These are phyloP conservation scores for Ambrosia trifida DNA, from an alignment of 129 eudicot genomes.

Conservation along the genomic window DNA sequence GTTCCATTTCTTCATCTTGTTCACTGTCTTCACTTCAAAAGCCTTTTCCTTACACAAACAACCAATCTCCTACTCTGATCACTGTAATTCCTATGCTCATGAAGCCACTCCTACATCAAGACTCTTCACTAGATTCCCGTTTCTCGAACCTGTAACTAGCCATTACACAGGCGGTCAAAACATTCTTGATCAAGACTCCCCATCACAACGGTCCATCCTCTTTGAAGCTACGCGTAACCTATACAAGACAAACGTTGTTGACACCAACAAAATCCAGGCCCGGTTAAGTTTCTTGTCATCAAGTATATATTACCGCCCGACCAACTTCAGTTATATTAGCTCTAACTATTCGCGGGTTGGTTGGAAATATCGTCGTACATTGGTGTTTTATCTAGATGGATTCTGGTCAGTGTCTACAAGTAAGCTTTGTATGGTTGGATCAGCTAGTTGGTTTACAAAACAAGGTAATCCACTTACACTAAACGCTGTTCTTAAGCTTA, in stretches of 20 bases:
- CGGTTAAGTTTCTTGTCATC: constrained; percentile 28
- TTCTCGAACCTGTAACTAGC: constrained; percentile 30
- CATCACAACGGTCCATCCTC: constrained; percentile 21
- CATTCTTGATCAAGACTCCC: constrained; percentile 34
- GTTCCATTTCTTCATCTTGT: constrained; percentile 22
- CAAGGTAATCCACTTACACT: constrained; percentile 35
- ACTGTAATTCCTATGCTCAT: constrained; percentile 53
- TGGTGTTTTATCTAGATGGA: constrained; percentile 52
- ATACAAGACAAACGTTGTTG: constrained; percentile 30
- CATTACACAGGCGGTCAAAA: constrained; percentile 50
- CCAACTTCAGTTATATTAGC: constrained; percentile 13
- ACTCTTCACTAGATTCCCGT: constrained; percentile 18
- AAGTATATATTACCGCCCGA: neutral
- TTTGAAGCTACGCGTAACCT: constrained; percentile 35
- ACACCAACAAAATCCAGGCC: constrained; percentile 54
- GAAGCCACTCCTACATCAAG: constrained; percentile 45
- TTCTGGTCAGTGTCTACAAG: constrained; percentile 64
- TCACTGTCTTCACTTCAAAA: constrained; percentile 16
- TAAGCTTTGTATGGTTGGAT: constrained; percentile 71
- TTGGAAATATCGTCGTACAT: neutral
- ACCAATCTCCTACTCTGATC: constrained; percentile 43
- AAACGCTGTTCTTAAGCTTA: constrained; percentile 58
- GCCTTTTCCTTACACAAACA: constrained; percentile 10
- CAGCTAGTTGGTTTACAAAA: constrained; percentile 39
- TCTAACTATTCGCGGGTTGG: constrained; percentile 18